A percentile compares a stretch with the other conserved stretches of the same genome.
phyloP scores from a whole-genome alignment of 345 rosid genomes.

The Hibiscus trionum region DNA sequence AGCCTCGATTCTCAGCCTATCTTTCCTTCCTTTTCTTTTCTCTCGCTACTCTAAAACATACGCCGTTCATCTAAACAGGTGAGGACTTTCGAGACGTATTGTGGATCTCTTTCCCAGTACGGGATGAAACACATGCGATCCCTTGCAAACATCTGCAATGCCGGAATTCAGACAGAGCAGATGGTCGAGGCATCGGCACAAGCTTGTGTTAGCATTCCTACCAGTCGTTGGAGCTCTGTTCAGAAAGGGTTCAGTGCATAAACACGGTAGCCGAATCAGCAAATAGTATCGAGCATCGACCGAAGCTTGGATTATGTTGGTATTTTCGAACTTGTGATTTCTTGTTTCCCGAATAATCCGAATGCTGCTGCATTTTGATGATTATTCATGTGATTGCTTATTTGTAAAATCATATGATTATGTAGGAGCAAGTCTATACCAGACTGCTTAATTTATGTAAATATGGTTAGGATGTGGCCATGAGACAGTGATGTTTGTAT shows the following conservation, averaged over 20 bases:
- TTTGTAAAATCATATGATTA: neutral
- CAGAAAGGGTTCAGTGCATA: conserved; percentile 73
- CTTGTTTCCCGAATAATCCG: neutral
- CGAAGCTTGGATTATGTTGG: neutral
- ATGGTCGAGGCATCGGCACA: conserved; percentile 87
- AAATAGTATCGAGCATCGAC: neutral
- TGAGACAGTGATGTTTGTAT: neutral
- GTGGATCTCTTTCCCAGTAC: conserved; percentile 84
- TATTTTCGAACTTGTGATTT: neutral
- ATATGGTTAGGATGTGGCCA: neutral
- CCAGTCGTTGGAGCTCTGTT: conserved; percentile 81
- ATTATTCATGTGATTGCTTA: neutral
- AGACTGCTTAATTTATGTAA: neutral
- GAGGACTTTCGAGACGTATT: conserved; percentile 74
- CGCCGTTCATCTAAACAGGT: conserved; percentile 37
- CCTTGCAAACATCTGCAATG: conserved; percentile 83
- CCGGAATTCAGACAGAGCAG: conserved; percentile 51
- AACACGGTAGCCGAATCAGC: neutral
- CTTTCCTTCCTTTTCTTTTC: neutral
- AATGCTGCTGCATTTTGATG: neutral
- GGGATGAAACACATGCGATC: conserved; percentile 98
- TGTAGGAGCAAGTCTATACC: neutral
- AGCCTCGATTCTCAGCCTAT: neutral
- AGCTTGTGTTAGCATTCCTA: conserved; percentile 64
- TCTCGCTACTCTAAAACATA: neutral